Percentiles rank a stretch among this genome's conserved stretches.
phyloP scores from a whole-genome alignment of 495 filamentous ascomycete genomes.

The Gamarada debralockiae region DNA sequence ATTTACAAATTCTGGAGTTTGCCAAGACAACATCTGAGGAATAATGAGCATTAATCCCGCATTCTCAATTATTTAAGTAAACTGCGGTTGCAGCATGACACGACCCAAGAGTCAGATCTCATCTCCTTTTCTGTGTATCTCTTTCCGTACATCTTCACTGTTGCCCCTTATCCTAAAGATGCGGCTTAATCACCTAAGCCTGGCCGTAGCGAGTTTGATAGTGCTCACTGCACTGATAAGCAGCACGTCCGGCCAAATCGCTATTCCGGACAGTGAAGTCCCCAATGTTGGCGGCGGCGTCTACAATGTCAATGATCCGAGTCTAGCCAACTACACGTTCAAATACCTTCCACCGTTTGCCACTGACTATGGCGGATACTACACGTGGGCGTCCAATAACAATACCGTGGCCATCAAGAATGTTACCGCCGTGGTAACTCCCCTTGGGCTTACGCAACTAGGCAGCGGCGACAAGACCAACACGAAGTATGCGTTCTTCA shows the following conservation, averaged over 20 bases:
- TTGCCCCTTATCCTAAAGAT: too few relatives aligned
- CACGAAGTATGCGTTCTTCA: conserved; percentile 17
- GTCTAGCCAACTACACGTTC: conserved; percentile 8
- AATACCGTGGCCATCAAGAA: conserved; percentile 17
- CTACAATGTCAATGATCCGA: conserved; percentile 4
- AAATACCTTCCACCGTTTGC: conserved; percentile 16
- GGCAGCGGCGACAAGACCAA: background rate
- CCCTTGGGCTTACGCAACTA: conserved; percentile 7
- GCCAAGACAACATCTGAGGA: too few relatives aligned
- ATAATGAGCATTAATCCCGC: too few relatives aligned
- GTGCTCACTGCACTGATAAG: background rate
- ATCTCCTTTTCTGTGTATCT: too few relatives aligned
- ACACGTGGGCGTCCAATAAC: conserved; percentile 19
- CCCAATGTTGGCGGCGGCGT: conserved; percentile 1
- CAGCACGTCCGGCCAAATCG: conserved; percentile 2
- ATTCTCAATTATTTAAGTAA: too few relatives aligned
- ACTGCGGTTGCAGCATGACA: too few relatives aligned
- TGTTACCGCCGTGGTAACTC: conserved; percentile 4
- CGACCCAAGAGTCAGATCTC: too few relatives aligned
- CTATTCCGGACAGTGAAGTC: background rate
- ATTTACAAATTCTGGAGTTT: too few relatives aligned
- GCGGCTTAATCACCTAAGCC: background rate
- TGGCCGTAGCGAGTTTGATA: background rate
- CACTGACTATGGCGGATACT: conserved; percentile 19
- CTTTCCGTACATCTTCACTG: too few relatives aligned